Conservation (phyloP, 2,329 filamentous ascomycete genomes). For the Aspergillus sp. region DNA sequence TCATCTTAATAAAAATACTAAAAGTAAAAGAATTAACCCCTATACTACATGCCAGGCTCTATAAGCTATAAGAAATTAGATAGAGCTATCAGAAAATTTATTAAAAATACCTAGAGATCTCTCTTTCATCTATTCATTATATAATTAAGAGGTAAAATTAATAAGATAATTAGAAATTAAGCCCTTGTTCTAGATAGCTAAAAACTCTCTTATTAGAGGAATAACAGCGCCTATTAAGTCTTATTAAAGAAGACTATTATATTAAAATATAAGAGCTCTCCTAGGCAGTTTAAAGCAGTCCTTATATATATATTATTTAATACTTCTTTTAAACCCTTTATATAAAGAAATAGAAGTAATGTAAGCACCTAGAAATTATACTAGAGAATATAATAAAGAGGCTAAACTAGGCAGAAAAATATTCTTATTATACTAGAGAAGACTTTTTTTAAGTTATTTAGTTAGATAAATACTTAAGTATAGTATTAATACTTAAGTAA, state of each 20-base stretch:
- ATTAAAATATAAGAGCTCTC: neutral
- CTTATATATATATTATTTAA: neutral
- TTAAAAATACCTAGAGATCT: no score
- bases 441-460: slow-evolving; percentile 6
- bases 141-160: no score
- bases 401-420: slow-evolving; percentile 1
- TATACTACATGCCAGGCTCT: no score
- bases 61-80: no score
- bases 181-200: neutral
- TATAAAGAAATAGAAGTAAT: neutral
- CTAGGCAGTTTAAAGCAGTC: neutral
- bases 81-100: no score
- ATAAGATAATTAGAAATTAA: neutral
- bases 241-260: neutral
- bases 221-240: neutral
- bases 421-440: slow-evolving; percentile 2
- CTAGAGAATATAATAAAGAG: slow-evolving; percentile 5
- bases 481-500: slow-evolving; percentile 1
- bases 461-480: slow-evolving; percentile 9
- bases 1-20: no score
- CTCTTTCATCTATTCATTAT: no score
- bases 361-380: neutral
- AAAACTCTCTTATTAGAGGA: neutral
- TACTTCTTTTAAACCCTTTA: neutral
- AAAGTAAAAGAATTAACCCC: no score